phyloP scores from a whole-genome alignment of 345 rosid species.

The Bretschneidera sinensis region DNA sequence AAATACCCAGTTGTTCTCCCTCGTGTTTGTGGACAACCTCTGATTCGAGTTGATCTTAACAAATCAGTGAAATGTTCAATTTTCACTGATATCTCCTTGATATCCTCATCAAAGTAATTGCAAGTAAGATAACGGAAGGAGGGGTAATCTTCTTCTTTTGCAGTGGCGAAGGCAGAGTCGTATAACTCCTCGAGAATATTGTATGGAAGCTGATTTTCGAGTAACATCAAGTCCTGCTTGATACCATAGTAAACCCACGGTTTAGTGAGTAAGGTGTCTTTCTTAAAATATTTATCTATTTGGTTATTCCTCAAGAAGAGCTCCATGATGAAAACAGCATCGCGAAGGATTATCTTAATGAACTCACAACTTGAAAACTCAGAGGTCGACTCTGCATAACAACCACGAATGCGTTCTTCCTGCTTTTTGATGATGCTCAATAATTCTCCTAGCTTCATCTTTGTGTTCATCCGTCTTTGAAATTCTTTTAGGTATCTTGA shows the following conservation, averaged over 20 bases:
- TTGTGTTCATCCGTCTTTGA: too few species aligned
- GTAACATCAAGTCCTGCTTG: conserved; percentile 5
- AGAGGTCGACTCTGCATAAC: conserved; percentile 10
- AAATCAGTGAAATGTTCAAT: conserved; percentile 18
- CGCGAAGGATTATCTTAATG: conserved; percentile 5
- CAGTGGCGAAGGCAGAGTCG: background rate
- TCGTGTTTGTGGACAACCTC: too few species aligned
- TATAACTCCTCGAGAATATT: conserved; percentile 14
- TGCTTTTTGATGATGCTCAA: too few species aligned
- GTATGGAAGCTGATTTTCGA: conserved; percentile 26
- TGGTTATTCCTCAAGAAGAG: background rate
- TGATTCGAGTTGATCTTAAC: background rate
- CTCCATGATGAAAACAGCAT: conserved; percentile 19
- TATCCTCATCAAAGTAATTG: background rate
- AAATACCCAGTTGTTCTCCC: background rate
- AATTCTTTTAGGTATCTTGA: too few species aligned
- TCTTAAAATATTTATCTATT: background rate
- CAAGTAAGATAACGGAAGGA: background rate
- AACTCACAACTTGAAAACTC: background rate
- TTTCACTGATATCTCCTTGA: background rate
- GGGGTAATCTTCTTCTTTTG: background rate
- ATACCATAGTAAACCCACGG: background rate
- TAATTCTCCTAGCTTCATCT: too few species aligned
- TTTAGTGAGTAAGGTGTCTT: conserved; percentile 4
- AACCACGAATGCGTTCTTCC: too few species aligned